Evolutionary conservation across 176 grass and related monocot species (phyloP).

Genomic region (Urochloa ruziziensis): DNA sequence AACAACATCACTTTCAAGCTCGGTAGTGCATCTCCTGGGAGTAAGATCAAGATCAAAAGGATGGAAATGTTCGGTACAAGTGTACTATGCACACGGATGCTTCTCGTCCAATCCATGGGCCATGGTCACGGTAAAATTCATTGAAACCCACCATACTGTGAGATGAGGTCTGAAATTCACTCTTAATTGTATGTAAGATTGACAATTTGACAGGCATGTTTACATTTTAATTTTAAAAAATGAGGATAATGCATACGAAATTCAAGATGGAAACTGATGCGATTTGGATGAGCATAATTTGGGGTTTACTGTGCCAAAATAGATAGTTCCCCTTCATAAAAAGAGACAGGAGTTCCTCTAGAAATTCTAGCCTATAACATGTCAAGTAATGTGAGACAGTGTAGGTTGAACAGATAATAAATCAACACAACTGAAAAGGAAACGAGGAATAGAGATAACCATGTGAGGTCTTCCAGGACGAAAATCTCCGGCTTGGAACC

Average conservation of each 20-base stretch:
- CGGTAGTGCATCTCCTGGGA: conserved; percentile 56
- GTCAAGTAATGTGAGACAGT: background rate
- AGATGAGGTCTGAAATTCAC: background rate
- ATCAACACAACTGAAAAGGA: background rate
- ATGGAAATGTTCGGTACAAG: background rate
- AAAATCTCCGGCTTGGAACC: conserved; percentile 68
- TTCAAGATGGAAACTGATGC: background rate
- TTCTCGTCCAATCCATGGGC: background rate
- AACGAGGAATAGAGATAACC: conserved; percentile 18
- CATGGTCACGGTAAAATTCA: background rate
- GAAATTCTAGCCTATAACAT: background rate
- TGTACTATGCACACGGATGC: too few relatives aligned
- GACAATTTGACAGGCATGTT: too few relatives aligned
- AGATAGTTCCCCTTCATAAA: too few relatives aligned
- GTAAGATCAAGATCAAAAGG: background rate
- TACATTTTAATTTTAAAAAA: background rate
- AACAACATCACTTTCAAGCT: conserved; percentile 66
- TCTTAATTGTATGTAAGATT: background rate
- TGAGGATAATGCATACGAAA: background rate
- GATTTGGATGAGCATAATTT: background rate
- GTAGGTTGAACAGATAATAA: background rate
- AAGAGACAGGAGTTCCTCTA: background rate
- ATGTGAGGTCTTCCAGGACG: conserved; percentile 63
- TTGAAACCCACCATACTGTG: background rate
- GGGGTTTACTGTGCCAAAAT: background rate